Percentiles rank a stretch among this genome's conserved stretches.
Conservation (phyloP, 768 basidiomycete genomes). For the Cytidiella melzeri region DNA sequence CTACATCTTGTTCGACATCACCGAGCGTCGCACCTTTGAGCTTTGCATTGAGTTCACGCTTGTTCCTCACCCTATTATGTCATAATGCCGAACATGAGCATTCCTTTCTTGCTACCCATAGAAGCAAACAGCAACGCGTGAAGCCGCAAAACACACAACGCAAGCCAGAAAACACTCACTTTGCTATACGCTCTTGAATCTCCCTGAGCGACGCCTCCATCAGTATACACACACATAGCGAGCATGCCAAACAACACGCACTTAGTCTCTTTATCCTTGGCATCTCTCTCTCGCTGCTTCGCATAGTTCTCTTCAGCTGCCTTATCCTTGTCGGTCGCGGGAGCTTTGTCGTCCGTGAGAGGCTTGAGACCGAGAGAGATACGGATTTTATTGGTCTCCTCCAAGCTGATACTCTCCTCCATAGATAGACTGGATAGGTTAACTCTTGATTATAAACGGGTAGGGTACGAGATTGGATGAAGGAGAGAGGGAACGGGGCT, state of each 20-base stretch:
- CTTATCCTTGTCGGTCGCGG: conserved; percentile 71
- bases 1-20: conserved; percentile 71
- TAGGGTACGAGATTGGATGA: no score
- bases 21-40: conserved; percentile 92
- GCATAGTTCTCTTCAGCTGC: conserved; percentile 85
- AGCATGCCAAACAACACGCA: conserved; percentile 28
- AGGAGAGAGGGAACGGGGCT: no score
- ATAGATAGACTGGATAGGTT: conserved; percentile 34
- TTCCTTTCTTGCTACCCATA: conserved; percentile 22
- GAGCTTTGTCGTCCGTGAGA: conserved; percentile 72
- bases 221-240: conserved; percentile 17
- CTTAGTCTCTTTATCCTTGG: conserved; percentile 72
- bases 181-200: conserved; percentile 72
- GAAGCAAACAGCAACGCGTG: background rate
- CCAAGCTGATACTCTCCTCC: conserved; percentile 87
- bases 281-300: conserved; percentile 60
- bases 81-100: conserved; percentile 28
- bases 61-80: conserved; percentile 77
- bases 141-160: conserved; percentile 1
- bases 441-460: background rate
- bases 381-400: conserved; percentile 95
- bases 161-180: conserved; percentile 54
- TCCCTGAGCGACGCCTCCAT: conserved; percentile 39
- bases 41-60: conserved; percentile 85
- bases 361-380: conserved; percentile 91